Conservation (phyloP, 306 rosid species). For the Pachyrhizus erosus region DNA sequence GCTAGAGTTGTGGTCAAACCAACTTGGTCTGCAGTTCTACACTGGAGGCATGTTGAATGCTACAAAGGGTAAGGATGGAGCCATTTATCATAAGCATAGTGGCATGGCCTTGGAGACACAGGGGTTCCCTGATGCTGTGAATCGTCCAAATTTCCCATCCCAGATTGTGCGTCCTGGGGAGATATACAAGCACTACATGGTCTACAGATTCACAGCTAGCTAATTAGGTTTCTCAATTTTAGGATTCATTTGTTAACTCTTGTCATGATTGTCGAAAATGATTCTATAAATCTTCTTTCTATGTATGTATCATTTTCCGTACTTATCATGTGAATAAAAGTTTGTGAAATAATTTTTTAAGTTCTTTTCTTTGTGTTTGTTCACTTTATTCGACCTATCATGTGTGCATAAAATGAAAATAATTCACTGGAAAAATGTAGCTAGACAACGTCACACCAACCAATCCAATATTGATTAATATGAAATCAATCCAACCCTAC, state of each 20-base stretch:
- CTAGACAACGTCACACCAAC: no score
- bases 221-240: background rate
- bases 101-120: conserved; percentile 59
- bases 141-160: conserved; percentile 58
- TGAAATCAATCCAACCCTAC: no score
- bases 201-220: conserved; percentile 52
- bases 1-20: conserved; percentile 61
- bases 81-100: conserved; percentile 26
- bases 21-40: conserved; percentile 58
- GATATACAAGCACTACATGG: conserved; percentile 53
- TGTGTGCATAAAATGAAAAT: no score
- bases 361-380: no score
- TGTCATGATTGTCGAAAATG: background rate
- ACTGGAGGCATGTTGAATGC: conserved; percentile 41
- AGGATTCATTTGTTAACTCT: background rate
- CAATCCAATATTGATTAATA: no score
- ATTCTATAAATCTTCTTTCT: background rate
- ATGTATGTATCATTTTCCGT: background rate
- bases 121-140: conserved; percentile 61
- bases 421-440: no score
- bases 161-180: conserved; percentile 54
- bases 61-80: conserved; percentile 53
- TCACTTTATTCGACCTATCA: background rate
- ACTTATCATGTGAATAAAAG: background rate
- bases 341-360: background rate